phyloP scores from a whole-genome alignment of 805 yeast species.

The Yamadazyma olivae region DNA sequence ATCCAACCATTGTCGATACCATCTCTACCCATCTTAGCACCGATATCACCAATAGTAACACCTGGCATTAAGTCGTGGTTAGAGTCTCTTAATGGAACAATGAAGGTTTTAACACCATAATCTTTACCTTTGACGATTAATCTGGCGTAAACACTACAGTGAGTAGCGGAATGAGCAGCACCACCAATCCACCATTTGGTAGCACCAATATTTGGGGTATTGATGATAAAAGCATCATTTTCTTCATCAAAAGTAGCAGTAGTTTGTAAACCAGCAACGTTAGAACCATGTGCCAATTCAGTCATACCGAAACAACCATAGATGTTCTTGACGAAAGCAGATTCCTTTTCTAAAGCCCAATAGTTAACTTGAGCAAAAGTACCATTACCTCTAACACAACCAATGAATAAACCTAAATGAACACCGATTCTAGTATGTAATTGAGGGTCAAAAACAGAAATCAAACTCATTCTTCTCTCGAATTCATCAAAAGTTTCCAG shows the following conservation, averaged over 20 bases:
- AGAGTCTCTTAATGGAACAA: constrained; percentile 44
- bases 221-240: constrained; percentile 40
- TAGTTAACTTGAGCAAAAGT: constrained; percentile 77
- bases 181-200: constrained; percentile 53
- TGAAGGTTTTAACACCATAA: constrained; percentile 45
- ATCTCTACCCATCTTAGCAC: constrained; percentile 48
- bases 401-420: constrained; percentile 80
- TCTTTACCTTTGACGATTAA: constrained; percentile 43
- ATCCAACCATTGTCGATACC: constrained; percentile 51
- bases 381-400: constrained; percentile 84
- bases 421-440: constrained; percentile 84
- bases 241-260: constrained; percentile 43
- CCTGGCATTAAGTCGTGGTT: constrained; percentile 44
- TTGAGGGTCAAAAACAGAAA: constrained; percentile 76
- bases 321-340: constrained; percentile 54
- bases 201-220: constrained; percentile 47
- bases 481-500: constrained; percentile 44
- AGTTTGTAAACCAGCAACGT: constrained; percentile 57
- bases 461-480: constrained; percentile 56
- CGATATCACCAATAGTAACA: constrained; percentile 43
- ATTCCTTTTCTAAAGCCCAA: constrained; percentile 76
- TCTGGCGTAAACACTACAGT: constrained; percentile 40
- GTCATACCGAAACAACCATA: constrained; percentile 65
- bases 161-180: constrained; percentile 48
- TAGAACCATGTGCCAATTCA: constrained; percentile 63